Base-by-base conservation (phyloP, 2,329 filamentous ascomycete species). In the Dryadomyces sulphureus region DNA sequence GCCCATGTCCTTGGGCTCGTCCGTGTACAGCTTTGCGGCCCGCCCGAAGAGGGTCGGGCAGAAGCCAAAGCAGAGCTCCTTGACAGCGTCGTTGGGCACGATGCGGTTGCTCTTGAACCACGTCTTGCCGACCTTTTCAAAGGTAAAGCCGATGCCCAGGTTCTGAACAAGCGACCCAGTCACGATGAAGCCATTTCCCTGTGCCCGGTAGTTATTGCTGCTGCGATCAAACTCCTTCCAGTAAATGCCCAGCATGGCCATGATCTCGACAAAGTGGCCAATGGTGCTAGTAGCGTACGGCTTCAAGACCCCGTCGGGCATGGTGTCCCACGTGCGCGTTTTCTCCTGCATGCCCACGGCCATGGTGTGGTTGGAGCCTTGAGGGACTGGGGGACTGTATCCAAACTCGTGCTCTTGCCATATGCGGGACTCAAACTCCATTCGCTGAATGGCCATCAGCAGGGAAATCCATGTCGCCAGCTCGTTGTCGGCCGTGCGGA, bases 181-280 rank as follows among this genome's bases (percentile, higher is more conserved):
- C 2, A 75, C 59, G 50, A 70, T 63, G 55, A 67, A 73, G 2
- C 72, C 72, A 49, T 75, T 75, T 17, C 72, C 72, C 47, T 75
- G 70, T 2, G 67, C 72, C 21, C 68, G 67, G 41, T 75, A 70
- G 17, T 66, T 66, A 53, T 76, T 70, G 16, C 59, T 59, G n/a
- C 58, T 66, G 36, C 70, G 64, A 51, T 76, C 69, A 52, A 77
- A 77, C 43, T 72, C 68, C 48, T 70, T 72, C 74, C 74, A 78
- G 52, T 78, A 67, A 7, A 78, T 63, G 7, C 74, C 72, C 16
- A 76, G 59, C 48, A 70, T 67, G 5, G 69, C 69, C 22, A 70
- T 63, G 49, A 75, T 68, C 60, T 75, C 72, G 25, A 76, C 58
- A 4, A 75, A 56, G 51, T 75, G 72, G 46, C 67, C 73, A 49